Evolutionary conservation across 1,139 yeast genomes (phyloP), one percentile per base, ranked within the genome.

Genomic region (Pichia sp.): DNA sequence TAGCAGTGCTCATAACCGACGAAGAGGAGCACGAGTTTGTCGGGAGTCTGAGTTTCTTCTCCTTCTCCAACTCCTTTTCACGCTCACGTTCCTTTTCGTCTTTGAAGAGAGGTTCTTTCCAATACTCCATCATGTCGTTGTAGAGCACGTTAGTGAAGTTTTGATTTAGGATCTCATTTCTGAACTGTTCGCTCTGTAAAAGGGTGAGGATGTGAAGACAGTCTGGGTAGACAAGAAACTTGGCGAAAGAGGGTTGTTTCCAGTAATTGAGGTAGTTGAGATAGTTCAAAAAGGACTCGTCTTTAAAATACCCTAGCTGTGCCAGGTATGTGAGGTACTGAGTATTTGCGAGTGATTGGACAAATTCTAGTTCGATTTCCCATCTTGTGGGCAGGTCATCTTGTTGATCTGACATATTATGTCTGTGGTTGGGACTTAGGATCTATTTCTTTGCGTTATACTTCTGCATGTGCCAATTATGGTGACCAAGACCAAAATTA

Each of bases 331-430:
- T 82, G 54, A 87, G 72, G 61, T 87, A 87, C 66, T 82, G 90
- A 43, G 88, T 83, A 64, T 87, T 87, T 19, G 91, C 81, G 47
- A 87, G 73, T n/a, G 91, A 82, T 67, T 87, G 96, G 6, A 87
- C 88, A 66, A 87, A 87, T 64, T 86, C 95, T 34, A 86, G 74
- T 62, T 86, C 95, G 34, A 86, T 80, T 61, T 87, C 95, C 87
- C 91, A 87, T 58, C 95, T 68, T 10, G 86, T 79, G 13, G 95
- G 93, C 26, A 84, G 73, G 39, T 68, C 70, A 41, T 62, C 62
- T 19, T 21, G 21, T 23, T 21, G 26, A 9, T 25, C 41, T n/a
- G 37, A 8, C 47, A 37, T 44, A 9, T 4, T 46, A n/a, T 3
- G 19, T 13, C 21, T 18, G 41, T 13, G 25, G 21, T 43, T 44